A percentile compares a stretch with the other conserved stretches of the same genome.
These are phyloP conservation scores for Scedosporium boydii DNA, from an alignment of 2,329 filamentous ascomycete genomes.

Conservation along the genomic window DNA sequence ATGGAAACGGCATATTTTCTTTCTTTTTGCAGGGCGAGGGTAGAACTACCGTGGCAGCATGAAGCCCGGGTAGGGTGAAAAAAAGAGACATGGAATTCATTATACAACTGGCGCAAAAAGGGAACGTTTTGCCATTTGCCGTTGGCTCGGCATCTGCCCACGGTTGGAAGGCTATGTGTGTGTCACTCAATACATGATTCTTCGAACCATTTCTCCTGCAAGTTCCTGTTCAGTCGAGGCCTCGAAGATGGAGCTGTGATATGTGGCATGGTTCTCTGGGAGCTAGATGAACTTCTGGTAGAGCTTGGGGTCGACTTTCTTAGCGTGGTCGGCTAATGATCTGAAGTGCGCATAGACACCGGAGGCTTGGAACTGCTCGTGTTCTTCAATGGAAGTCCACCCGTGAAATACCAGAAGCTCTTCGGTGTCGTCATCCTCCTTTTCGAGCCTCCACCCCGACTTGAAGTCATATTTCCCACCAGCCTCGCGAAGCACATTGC, in stretches of 20 bases:
- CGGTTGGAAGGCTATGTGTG: conserved; percentile 6
- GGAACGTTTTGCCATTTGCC: conserved; percentile 6
- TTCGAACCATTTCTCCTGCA: neutral
- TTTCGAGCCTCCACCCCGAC: conserved; percentile 33
- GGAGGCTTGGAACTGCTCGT: neutral
- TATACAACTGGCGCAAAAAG: conserved; percentile 7
- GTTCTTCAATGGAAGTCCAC: conserved; percentile 25
- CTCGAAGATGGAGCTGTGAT: neutral
- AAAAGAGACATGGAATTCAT: conserved; percentile 5
- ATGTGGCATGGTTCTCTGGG: neutral
- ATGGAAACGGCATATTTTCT: neutral
- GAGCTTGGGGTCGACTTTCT: neutral
- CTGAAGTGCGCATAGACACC: neutral
- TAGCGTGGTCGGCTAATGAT: neutral
- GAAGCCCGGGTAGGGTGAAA: neutral
- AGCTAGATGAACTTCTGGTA: conserved; percentile 1
- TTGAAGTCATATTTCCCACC: conserved; percentile 22
- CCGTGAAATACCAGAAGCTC: conserved; percentile 26
- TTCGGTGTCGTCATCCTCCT: conserved; percentile 21
- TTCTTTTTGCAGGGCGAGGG: neutral
- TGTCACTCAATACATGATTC: conserved; percentile 6
- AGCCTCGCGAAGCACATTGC: conserved; percentile 19
- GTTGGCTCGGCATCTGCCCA: conserved; percentile 6
- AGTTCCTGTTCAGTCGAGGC: neutral
- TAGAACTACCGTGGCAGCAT: conserved; percentile 3